Base-by-base conservation (phyloP, 176 grass and related monocot genomes). In the Pontederia crassipes region DNA sequence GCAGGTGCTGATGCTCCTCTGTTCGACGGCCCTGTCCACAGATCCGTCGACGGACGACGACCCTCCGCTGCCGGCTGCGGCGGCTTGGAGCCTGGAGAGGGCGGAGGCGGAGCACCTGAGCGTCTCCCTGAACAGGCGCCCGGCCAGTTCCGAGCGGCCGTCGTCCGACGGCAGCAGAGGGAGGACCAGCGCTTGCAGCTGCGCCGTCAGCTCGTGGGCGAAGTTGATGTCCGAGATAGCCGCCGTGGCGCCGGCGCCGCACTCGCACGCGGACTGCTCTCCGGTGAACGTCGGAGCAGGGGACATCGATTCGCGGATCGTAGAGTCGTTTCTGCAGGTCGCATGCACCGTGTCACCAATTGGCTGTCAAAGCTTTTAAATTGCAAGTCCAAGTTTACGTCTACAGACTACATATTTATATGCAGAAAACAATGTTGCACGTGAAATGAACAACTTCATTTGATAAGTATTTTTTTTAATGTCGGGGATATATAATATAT, bases 71-170 rank as follows among this genome's bases (percentile, higher is more conserved):
- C 32, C 32, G 32, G 32, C 32, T 40, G 32, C 32, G 32, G 32
- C 32, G 4, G 53, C 53, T 18, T 55, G 53, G 8, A 55, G n/a
- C 15, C 4, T 10, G n/a, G 53, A 55, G 12, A 55, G 10, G 53
- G 53, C 53, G 15, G 53, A 55, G 53, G 53, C 18, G 53, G 53
- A 55, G 53, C 53, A 55, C 53, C 53, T 55, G 53, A 55, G 15
- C 53, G 18, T 55, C 12, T 55, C 53, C 53, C 53, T 55, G 16
- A 55, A 18, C 16, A 16, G 53, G 9, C 10, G 16, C 53, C 53
- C 18, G 15, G 53, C 53, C 53, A 55, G 18, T 13, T 55, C 53
- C 53, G 53, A n/a, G 9, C 53, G 10, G 8, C n/a, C 8, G 53
- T 18, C 18, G 15, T 18, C 53, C 2, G 53, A 8, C n/a, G n/a